Evolutionary conservation across 768 basidiomycete species (phyloP), one percentile per base, ranked within the genome.

Genomic region (Psilocybe azurescens): DNA sequence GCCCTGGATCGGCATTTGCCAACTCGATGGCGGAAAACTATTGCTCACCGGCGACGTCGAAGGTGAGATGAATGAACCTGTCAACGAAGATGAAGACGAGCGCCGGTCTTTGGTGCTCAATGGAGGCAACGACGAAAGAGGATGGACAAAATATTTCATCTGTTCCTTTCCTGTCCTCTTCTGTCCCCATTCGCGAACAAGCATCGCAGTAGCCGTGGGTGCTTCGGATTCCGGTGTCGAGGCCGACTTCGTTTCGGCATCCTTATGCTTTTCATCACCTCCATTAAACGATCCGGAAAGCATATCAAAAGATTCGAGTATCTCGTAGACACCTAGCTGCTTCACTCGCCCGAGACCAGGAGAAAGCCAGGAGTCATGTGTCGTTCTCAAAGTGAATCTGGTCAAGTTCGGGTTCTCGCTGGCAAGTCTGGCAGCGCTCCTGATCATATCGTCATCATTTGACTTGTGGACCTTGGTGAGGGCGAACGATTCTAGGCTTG

Each of bases 321-420:
- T 63, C 28, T 69, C 59, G 58, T 78, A 79, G 16, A 65, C 62
- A 18, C 77, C 77, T 49, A 75, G 64, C 44, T 75, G 72, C 64
- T 69, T 74, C 46, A 75, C 56, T 32, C 74, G 72, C 9, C 52
- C 52, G 36, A 53, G 33, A 28, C 66, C 70, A 46, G 74, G 68
- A n/a, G 74, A 74, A 39, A 74, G 73, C 78, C 78, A 79, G 1
- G 73, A 70, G 53, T 77, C 77, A 48, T 72, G 69, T 1, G 76
- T 71, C 60, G 72, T 74, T 30, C 74, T 69, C 2, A 79, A 67
- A 0, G 69, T 72, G 58, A 79, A 78, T 5, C 53, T 63, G 36
- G 72, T 65, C 24, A 79, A 60, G 53, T 70, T 69, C 0, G 73
- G 77, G 54, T 77, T 78, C 33, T 76, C 70, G 20, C 65, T 67